Conservation (phyloP, 306 rosid species). For the Canavalia gladiata region DNA sequence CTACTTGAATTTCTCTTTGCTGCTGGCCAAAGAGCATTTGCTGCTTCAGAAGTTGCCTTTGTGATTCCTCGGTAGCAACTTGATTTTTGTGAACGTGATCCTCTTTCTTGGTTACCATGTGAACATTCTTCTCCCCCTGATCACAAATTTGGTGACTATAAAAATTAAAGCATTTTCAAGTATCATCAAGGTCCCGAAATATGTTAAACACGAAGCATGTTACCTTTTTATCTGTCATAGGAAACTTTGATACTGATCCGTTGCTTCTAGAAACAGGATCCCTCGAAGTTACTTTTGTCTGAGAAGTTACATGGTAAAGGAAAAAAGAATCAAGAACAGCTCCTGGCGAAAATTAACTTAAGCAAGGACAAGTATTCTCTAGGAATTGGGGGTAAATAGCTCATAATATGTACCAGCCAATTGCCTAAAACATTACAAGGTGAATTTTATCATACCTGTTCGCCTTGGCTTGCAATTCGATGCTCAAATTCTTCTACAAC, state of each 20-base stretch:
- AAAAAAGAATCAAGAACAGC: slow-evolving; percentile 33
- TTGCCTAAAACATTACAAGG: slow-evolving; percentile 8
- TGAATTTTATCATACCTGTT: slow-evolving; percentile 60
- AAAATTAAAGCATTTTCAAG: slow-evolving; percentile 27
- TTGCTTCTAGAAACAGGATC: slow-evolving; percentile 60
- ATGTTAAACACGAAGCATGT: slow-evolving; percentile 23
- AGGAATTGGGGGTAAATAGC: neutral
- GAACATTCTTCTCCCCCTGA: slow-evolving; percentile 61
- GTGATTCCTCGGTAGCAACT: slow-evolving; percentile 64
- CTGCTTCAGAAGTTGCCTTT: slow-evolving; percentile 63
- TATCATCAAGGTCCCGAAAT: slow-evolving; percentile 36
- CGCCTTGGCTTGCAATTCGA: slow-evolving; percentile 72
- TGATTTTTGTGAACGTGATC: slow-evolving; percentile 44
- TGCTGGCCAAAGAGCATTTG: slow-evolving; percentile 77
- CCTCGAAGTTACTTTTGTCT: slow-evolving; percentile 62
- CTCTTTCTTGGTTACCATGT: slow-evolving; percentile 53
- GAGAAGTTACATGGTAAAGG: slow-evolving; percentile 28
- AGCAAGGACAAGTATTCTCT: neutral
- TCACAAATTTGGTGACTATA: slow-evolving; percentile 30
- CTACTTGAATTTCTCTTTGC: slow-evolving; percentile 78
- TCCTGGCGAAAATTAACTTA: slow-evolving; percentile 24
- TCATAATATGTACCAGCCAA: neutral
- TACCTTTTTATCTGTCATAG: slow-evolving; percentile 68
- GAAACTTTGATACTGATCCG: slow-evolving; percentile 53
- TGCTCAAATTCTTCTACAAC: slow-evolving; percentile 89